Base-by-base conservation (phyloP, 2,329 filamentous ascomycete genomes). In the Paradendryphiella salina region DNA sequence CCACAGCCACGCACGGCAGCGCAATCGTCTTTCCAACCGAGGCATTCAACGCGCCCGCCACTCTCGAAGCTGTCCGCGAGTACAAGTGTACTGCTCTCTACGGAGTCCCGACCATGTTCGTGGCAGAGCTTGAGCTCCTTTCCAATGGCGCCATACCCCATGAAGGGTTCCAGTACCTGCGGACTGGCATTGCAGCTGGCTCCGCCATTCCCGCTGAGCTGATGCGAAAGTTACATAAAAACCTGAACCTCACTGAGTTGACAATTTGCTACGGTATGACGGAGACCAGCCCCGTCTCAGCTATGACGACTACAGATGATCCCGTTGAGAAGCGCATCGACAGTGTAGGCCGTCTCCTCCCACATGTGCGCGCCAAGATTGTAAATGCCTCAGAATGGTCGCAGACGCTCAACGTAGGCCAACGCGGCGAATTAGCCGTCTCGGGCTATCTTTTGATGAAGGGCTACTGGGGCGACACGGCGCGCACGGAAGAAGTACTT, bases 231-330 rank as follows among this genome's bases (percentile, higher is more conserved):
- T 76, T 97, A 5, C 88, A 93, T 70, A 80, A 80, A 18, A 80
- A 77, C 1, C 78, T 97, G 7, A 94, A 94, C 40, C 77, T 97
- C 14, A 83, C 81, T 0, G 88, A 96, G 48, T 76, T 97, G 17
- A 93, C 92, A 0, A 96, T 96, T 57, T 96, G 92, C 78, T 97
- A 96, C 72, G 92, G 92, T 54, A 96, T 96, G 91, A 96, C 92
- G 1, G 92, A 96, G 75, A 96, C 92, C 1, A 82, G 80, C 40
- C 88, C 88, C 33, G 88, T 90, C 3, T 73, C 67, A 38, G 84
- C 83, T 57, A 96, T 96, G 91, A 96, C 92, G 0, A 79, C 84
- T 0, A 92, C 89, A 0, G 75, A 82, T 14, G 91, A 96, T 67
- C 85, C 89, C 0, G 77, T 90, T 2, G 81, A 81, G 31, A 88